Evolutionary conservation across 2,329 filamentous ascomycete species (phyloP).

Genomic region (Penicillium sp.): DNA sequence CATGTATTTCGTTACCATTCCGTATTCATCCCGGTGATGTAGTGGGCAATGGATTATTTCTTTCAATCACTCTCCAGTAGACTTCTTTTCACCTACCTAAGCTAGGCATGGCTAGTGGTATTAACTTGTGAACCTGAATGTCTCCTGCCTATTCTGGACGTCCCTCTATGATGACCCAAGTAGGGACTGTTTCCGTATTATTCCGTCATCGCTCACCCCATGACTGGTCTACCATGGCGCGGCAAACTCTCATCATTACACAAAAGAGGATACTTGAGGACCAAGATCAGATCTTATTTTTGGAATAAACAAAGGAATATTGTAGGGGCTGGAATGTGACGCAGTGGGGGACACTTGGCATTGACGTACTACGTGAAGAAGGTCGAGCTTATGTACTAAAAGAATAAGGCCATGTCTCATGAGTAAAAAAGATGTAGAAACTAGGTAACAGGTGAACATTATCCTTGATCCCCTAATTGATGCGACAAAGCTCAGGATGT

Average conservation of each 20-base stretch:
- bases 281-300: not conserved
- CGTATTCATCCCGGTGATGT: not conserved
- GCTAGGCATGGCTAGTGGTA: not conserved
- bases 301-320: not conserved
- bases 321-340: not conserved
- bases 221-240: not conserved
- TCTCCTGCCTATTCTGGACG: not conserved
- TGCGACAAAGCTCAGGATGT: not conserved
- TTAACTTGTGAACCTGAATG: not conserved
- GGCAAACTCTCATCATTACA: not conserved
- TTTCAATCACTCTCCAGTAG: not conserved
- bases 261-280: not conserved
- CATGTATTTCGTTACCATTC: not conserved
- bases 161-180: too few species aligned
- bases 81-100: not conserved
- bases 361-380: not conserved
- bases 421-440: not conserved
- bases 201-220: not conserved
- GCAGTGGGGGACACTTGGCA: not conserved
- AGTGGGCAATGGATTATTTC: not conserved
- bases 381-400: not conserved
- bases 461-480: not conserved
- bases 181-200: not conserved
- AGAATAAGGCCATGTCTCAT: not conserved
- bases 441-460: not conserved